Evolutionary conservation across 1,139 yeast species (phyloP).

Genomic region (Magnusiomyces magnusii): DNA sequence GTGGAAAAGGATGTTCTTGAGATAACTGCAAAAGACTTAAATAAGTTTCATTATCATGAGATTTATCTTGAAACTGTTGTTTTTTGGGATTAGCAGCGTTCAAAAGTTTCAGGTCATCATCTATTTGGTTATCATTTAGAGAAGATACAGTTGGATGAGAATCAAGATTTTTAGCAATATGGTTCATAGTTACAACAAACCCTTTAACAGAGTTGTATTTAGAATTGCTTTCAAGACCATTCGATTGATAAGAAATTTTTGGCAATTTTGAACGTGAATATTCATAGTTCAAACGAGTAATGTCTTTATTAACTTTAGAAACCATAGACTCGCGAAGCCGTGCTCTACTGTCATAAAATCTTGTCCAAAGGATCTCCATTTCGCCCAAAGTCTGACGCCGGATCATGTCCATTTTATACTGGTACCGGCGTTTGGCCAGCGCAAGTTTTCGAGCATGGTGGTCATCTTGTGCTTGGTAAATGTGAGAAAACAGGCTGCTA

Average conservation of each 20-base stretch:
- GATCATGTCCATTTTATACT: background rate
- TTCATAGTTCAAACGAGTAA: background rate
- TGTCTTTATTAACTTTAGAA: background rate
- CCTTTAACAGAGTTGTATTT: background rate
- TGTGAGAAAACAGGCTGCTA: background rate
- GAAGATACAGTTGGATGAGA: background rate
- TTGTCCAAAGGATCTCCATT: background rate
- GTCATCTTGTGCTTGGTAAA: background rate
- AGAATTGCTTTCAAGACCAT: background rate
- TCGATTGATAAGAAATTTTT: background rate
- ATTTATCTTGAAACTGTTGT: background rate
- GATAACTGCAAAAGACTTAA: background rate
- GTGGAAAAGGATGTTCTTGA: background rate
- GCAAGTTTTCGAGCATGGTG: background rate
- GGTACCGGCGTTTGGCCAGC: background rate
- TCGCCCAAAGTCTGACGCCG: background rate
- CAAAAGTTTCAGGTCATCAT: background rate
- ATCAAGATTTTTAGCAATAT: background rate
- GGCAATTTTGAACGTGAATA: slow-evolving; percentile 1
- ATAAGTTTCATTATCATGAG: background rate
- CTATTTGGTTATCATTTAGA: background rate
- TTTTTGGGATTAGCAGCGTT: background rate
- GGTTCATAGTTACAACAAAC: background rate
- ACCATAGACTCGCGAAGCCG: background rate
- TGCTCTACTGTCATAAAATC: background rate